phyloP scores from a whole-genome alignment of 257 asterid species.

The Nicotiana obtusifolia region DNA sequence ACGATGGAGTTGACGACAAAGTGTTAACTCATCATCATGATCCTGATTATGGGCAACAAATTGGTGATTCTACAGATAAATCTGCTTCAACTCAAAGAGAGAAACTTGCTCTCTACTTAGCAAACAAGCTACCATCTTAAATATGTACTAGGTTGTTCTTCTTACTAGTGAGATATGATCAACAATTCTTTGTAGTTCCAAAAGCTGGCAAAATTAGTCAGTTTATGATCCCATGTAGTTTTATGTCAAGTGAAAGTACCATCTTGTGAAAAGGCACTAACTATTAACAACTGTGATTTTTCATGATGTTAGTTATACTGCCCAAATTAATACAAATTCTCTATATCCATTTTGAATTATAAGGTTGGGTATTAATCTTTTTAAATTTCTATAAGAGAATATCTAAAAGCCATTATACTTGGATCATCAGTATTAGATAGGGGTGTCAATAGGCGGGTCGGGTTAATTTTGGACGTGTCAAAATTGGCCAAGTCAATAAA shows the following conservation, averaged over 20 bases:
- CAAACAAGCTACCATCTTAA: conserved; percentile 10
- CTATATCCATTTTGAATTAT: too few species aligned
- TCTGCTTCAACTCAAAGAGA: conserved; percentile 17
- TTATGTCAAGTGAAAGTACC: background rate
- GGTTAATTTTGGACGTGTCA: too few species aligned
- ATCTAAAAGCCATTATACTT: too few species aligned
- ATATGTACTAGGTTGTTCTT: background rate
- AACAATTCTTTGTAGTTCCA: conserved; percentile 4
- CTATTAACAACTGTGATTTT: background rate
- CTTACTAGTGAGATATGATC: background rate
- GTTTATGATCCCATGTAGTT: background rate
- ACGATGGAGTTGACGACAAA: conserved; percentile 12
- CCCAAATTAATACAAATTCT: too few species aligned
- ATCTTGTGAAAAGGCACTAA: background rate
- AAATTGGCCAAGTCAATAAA: too few species aligned
- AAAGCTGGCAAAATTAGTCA: background rate
- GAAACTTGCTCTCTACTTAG: conserved; percentile 23
- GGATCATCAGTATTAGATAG: too few species aligned
- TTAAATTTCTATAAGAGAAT: too few species aligned
- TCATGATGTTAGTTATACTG: conserved; percentile 1
- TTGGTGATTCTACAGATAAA: background rate
- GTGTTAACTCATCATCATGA: background rate
- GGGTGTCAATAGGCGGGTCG: too few species aligned
- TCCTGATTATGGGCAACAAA: conserved; percentile 10
- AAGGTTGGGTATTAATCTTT: too few species aligned